These are phyloP conservation scores for Betula pendula DNA, from an alignment of 306 rosid genomes.

Conservation along the genomic window DNA sequence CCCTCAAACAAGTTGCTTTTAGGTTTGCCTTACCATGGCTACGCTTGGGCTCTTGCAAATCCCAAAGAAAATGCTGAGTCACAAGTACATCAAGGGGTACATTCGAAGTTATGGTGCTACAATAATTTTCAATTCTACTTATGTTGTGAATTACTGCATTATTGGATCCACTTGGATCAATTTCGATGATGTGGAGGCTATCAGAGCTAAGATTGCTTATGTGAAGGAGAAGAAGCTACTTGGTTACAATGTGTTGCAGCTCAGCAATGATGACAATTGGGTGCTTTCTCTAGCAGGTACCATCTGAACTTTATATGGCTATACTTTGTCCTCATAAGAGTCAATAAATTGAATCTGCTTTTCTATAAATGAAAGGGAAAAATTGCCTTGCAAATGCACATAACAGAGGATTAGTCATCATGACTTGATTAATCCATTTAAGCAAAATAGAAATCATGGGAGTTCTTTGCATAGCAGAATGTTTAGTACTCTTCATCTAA, in stretches of 20 bases:
- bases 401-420: too few relatives aligned
- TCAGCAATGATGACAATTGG: constrained; percentile 53
- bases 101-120: constrained; percentile 32
- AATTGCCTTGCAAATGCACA: too few relatives aligned
- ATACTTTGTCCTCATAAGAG: neutral
- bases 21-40: constrained; percentile 41
- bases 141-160: constrained; percentile 42
- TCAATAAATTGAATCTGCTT: too few relatives aligned
- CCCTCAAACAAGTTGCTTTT: constrained; percentile 24
- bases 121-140: constrained; percentile 32
- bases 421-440: too few relatives aligned
- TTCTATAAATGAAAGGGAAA: too few relatives aligned
- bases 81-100: constrained; percentile 29
- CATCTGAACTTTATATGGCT: neutral
- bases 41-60: constrained; percentile 28
- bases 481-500: neutral
- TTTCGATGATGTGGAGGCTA: constrained; percentile 51
- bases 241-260: constrained; percentile 48
- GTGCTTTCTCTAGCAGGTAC: constrained; percentile 44
- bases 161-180: constrained; percentile 43
- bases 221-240: constrained; percentile 45
- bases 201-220: constrained; percentile 49
- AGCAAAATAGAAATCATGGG: neutral
- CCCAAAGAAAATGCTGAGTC: constrained; percentile 13
- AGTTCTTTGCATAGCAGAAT: neutral